Conservation (phyloP, 106 monocot species). For the Acorus calamus region DNA sequence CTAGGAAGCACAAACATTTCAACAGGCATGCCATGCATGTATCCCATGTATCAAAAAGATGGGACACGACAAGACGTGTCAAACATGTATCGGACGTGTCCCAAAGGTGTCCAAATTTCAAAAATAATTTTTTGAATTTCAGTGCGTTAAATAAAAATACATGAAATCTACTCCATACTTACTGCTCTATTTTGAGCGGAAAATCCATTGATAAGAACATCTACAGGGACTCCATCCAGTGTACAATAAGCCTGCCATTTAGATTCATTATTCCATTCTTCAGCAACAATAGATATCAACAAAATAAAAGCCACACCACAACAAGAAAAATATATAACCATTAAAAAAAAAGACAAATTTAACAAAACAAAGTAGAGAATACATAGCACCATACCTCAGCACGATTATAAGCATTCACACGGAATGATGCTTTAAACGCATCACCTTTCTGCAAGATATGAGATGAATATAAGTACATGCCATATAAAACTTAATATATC, state of each 20-base stretch:
- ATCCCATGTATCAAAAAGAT: too few relatives aligned
- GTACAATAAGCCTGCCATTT: constrained; percentile 74
- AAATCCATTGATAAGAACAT: constrained; percentile 62
- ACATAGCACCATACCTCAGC: constrained; percentile 31
- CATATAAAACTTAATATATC: neutral
- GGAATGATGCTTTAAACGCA: constrained; percentile 65
- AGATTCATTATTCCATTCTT: neutral
- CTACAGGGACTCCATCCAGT: constrained; percentile 54
- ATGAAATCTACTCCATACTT: constrained; percentile 1
- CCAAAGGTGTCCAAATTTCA: too few relatives aligned
- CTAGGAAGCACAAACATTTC: too few relatives aligned
- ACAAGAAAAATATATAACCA: neutral
- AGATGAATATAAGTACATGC: neutral
- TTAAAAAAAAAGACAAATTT: neutral
- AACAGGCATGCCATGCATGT: too few relatives aligned
- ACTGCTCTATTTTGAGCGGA: constrained; percentile 85
- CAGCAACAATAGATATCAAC: too few relatives aligned
- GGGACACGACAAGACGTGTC: too few relatives aligned
- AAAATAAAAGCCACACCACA: neutral
- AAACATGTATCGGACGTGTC: too few relatives aligned
- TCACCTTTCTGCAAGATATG: constrained; percentile 47
- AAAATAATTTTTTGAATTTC: too few relatives aligned
- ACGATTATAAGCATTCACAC: constrained; percentile 72
- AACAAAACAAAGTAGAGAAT: neutral
- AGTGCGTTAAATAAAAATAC: neutral